Base-by-base conservation (phyloP, 805 yeast species). In the Metschnikowia kunwiensis region DNA sequence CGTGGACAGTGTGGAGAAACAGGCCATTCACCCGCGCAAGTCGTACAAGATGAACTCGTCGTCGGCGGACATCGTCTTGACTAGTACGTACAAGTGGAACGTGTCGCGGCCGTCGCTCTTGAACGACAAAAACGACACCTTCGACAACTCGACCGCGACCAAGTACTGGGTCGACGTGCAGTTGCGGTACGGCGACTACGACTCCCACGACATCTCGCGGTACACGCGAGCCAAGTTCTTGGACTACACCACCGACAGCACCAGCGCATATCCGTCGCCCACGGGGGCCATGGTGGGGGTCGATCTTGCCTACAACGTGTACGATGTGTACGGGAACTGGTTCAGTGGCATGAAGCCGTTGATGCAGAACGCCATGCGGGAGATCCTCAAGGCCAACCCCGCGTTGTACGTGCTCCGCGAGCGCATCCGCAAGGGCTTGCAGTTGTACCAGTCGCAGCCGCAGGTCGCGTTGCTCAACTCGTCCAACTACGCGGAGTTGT, bases 321-420 rank as follows among this genome's bases (percentile, higher is more conserved):
- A 84, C 56, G 97, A 88, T 60, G 89, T 95, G 0, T 93, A 87
- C 60, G 99, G 99, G 21, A 87, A 86, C 52, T 93, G 98, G 98
- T 85, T 93, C 65, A 91, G 94, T 2, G 97, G 97, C 1, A 64
- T 91, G 61, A 93, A 93, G 59, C 87, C 87, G 3, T 68, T 93
- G 52, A 69, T 93, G 67, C 95, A 86, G 54, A 86, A 82, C 53
- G 95, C 97, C 10, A 81, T 93, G 95, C 74, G 78, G 45, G 91
- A 93, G 24, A 85, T 93, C 30, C 85, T 89, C 96, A 88, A 86
- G 54, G 83, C 93, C 1, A 93, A 91, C 53, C 97, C 98, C 0
- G 95, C 97, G 0, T 60, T 93, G 26, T 84, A 80, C 57, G 97
- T 91, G 19, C 69, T 93, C 31, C 73, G 98, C 30, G 99, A 93